Conservation (phyloP, 345 rosid genomes). For the Rubroshorea leprosula region DNA sequence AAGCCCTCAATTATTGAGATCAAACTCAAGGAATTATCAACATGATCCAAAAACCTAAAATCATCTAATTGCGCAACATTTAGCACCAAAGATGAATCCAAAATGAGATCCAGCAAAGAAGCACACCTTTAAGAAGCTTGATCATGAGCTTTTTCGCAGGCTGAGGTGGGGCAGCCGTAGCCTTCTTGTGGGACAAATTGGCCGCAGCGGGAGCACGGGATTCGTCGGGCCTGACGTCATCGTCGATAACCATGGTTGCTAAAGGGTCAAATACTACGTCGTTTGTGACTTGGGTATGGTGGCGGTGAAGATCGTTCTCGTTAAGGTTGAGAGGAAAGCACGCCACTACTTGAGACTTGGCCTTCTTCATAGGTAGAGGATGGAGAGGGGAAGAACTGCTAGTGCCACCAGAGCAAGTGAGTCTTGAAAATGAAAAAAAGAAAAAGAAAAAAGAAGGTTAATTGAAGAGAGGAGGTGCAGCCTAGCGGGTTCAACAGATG, state of each 20-base stretch:
- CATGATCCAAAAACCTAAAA: constrained; percentile 3
- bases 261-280: constrained; percentile 48
- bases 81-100: neutral
- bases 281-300: constrained; percentile 10
- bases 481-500: too few relatives aligned
- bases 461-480: too few relatives aligned
- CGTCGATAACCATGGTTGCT: constrained; percentile 43
- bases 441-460: too few relatives aligned
- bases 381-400: too few relatives aligned
- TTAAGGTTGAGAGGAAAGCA: constrained; percentile 32
- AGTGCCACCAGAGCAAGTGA: too few relatives aligned
- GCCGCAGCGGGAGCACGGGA: constrained; percentile 36
- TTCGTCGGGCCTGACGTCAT: constrained; percentile 36
- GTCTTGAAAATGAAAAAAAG: too few relatives aligned
- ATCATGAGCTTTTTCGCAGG: constrained; percentile 75
- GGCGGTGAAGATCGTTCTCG: constrained; percentile 42
- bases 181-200: constrained; percentile 67
- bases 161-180: constrained; percentile 59
- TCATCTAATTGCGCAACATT: constrained; percentile 8
- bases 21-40: constrained; percentile 5
- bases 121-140: constrained; percentile 69
- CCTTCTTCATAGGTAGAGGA: constrained; percentile 55
- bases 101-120: neutral
- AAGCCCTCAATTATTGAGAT: constrained; percentile 3
- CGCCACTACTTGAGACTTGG: constrained; percentile 55